These are phyloP conservation scores for Phytophthora agathidicida DNA, from an alignment of 352 stramenopile genomes.

Conservation along the genomic window DNA sequence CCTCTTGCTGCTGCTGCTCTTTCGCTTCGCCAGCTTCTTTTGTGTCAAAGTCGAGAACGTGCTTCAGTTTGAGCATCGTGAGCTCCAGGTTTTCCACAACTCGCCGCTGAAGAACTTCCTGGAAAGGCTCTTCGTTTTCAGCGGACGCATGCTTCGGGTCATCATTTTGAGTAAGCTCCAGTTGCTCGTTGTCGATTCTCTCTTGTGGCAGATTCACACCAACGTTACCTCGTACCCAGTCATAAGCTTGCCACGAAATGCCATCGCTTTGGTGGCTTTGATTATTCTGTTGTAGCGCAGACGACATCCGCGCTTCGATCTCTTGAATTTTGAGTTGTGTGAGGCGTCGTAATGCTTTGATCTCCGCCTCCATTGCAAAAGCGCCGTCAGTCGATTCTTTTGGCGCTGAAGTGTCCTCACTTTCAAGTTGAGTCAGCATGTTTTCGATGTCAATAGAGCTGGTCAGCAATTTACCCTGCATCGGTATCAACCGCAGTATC, in stretches of 20 bases:
- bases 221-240: conserved; percentile 40
- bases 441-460: conserved; percentile 52
- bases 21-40: conserved; percentile 54
- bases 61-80: conserved; percentile 67
- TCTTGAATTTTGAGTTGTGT: conserved; percentile 32
- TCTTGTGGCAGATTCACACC: neutral
- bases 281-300: neutral
- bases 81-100: conserved; percentile 67
- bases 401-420: neutral
- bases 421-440: conserved; percentile 46
- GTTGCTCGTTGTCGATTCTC: neutral
- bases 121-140: conserved; percentile 16
- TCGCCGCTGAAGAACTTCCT: conserved; percentile 48
- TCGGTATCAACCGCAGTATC: conserved; percentile 50
- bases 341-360: conserved; percentile 24
- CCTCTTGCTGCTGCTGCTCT: conserved; percentile 16
- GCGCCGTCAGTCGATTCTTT: neutral
- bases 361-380: conserved; percentile 12
- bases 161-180: neutral
- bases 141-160: neutral
- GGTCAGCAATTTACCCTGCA: conserved; percentile 51
- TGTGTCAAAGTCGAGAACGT: conserved; percentile 51
- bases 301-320: conserved; percentile 38
- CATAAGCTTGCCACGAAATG: conserved; percentile 16
- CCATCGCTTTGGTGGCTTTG: neutral